Conservation (phyloP, 345 rosid species). For the thale cress (Arabidopsis thaliana) region TAIR10.1 NC_003074.8:4147501-4148000, state of each 20-base stretch:
- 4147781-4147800: conserved; percentile 63
- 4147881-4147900: conserved; percentile 49
- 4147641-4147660: conserved; percentile 9
- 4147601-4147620: conserved; percentile 35
- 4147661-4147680: not conserved
- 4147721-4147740: conserved; percentile 64
- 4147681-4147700: conserved; percentile 17
- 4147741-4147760: conserved; percentile 59
- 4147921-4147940: conserved; percentile 57
- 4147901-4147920: conserved; percentile 57
- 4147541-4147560: conserved; percentile 78
- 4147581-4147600: conserved; percentile 58
- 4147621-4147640: conserved; percentile 12
- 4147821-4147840: conserved; percentile 85
- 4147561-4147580: conserved; percentile 59
- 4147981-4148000: conserved; percentile 52
- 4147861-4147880: conserved; percentile 63
- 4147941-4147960: conserved; percentile 61
- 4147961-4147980: conserved; percentile 54
- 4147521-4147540: conserved; percentile 58
- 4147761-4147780: conserved; percentile 50
- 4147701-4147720: conserved; percentile 72
- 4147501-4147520: conserved; percentile 52
- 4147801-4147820: conserved; percentile 66
- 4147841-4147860: conserved; percentile 57